Conservation (phyloP, 352 stramenopile species). For the Pythium pyrilobum region DNA sequence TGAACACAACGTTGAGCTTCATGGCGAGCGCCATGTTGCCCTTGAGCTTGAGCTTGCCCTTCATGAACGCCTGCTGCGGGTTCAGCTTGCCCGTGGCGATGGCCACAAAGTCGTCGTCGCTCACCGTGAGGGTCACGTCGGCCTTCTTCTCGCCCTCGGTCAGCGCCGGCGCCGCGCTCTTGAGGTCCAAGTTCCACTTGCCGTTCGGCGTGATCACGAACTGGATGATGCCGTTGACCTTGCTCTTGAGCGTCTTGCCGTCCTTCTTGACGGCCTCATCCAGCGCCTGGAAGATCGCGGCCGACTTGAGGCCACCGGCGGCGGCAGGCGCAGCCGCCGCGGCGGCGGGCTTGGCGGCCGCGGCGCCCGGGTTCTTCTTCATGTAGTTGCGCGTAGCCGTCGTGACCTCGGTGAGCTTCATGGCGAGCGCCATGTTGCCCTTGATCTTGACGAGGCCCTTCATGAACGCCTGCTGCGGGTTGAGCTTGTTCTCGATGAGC, state of each 20-base stretch:
- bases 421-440: constrained; percentile 92
- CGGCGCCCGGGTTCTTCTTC: constrained; percentile 43
- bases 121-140: constrained; percentile 73
- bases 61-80: constrained; percentile 93
- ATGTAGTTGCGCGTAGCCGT: constrained; percentile 75
- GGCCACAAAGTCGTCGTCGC: constrained; percentile 73
- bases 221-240: constrained; percentile 79
- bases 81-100: constrained; percentile 87
- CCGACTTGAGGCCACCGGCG: constrained; percentile 43
- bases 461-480: constrained; percentile 93
- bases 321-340: constrained; percentile 1
- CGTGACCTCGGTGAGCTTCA: constrained; percentile 92
- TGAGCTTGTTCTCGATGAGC: constrained; percentile 86
- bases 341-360: constrained; percentile 18
- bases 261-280: constrained; percentile 54
- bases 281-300: constrained; percentile 65
- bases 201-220: constrained; percentile 69
- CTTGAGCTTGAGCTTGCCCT: constrained; percentile 94
- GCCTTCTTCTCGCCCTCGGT: constrained; percentile 64
- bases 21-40: constrained; percentile 94
- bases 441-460: constrained; percentile 94
- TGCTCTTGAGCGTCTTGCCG: constrained; percentile 53
- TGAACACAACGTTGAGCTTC: constrained; percentile 92
- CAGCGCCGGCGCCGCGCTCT: constrained; percentile 47
- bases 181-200: constrained; percentile 79